Evolutionary conservation across 2,329 filamentous ascomycete species (phyloP), one percentile per base, ranked within the genome.

Genomic region (Aspergillus intermedius): DNA sequence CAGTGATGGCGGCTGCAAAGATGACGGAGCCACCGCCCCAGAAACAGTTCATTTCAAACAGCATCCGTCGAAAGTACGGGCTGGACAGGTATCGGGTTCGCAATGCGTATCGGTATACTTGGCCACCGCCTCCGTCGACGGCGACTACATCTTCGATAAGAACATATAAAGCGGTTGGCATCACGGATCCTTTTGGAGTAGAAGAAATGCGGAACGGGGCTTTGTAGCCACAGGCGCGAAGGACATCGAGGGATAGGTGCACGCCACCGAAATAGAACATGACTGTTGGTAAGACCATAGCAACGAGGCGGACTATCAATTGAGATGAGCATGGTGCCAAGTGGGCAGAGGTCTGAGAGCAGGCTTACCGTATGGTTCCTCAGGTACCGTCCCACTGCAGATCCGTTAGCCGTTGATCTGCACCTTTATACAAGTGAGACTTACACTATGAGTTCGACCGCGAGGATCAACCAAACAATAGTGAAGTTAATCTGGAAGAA

Each of bases 61-160:
- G 68, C 72, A 81, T 76, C 23, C 68, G 68, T 41, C 78, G 68
- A 56, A 82, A 82, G 46, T 73, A 70, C 47, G 72, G 72, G 49
- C 78, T 82, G 3, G 74, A 75, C 10, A 76, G 67, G 53, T 81
- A 82, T 52, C 79, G 68, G 35, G 69, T 73, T 44, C 74, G 67
- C 17, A 82, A 59, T 0, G 74, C 74, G 55, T 74, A 69, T 41
- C 79, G 71, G 54, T 77, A 82, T 2, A 68, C 73, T 49, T 76
- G 72, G 1, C 78, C 79, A 8, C 80, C 82, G 3, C 75, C 77
- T 17, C 81, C 83, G 59, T 86, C 84, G 37, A 87, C 83, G 4
- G 80, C 82, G 12, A 84, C 76, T 21, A 85, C 75, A 57, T 87
- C 83, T 64, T 87, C 83, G 22, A 86, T 78, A 25, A 86, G 74